A percentile compares a stretch with the other conserved stretches of the same genome.
phyloP scores from a whole-genome alignment of 83 land plant genomes.

The Diphasiastrum complanatum region DNA sequence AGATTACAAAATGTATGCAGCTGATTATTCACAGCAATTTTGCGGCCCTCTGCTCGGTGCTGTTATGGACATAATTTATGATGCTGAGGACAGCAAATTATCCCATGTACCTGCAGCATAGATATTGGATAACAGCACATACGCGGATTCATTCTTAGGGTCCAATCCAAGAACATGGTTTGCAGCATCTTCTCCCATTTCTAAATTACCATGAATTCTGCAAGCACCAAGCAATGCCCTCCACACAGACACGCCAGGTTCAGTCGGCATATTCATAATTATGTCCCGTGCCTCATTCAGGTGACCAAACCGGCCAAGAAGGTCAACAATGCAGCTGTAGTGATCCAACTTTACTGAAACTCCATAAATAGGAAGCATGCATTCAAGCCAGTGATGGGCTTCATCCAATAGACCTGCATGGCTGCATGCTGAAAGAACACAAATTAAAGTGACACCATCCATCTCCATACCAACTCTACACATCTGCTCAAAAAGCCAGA shows the following conservation, averaged over 20 bases:
- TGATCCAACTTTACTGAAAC: conserved; percentile 38
- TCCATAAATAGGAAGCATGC: conserved; percentile 34
- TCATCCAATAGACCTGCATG: conserved; percentile 34
- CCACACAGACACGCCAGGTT: conserved; percentile 42
- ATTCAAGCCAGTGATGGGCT: conserved; percentile 25
- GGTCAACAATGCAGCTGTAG: conserved; percentile 49
- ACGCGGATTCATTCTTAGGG: conserved; percentile 40
- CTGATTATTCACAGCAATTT: too few relatives aligned
- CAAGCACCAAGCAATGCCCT: conserved; percentile 55
- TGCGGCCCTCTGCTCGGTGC: too few relatives aligned
- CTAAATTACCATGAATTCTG: conserved; percentile 39
- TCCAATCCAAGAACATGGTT: conserved; percentile 40
- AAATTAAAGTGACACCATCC: conserved; percentile 41
- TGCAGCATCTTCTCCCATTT: conserved; percentile 36
- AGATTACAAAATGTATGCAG: too few relatives aligned
- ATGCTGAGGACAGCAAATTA: too few relatives aligned
- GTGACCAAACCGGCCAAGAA: conserved; percentile 40
- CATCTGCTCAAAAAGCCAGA: conserved; percentile 39
- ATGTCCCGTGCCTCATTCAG: conserved; percentile 40
- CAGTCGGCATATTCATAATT: conserved; percentile 39
- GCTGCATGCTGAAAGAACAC: conserved; percentile 51
- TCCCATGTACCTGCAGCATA: conserved; percentile 32
- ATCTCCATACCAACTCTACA: conserved; percentile 23
- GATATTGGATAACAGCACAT: conserved; percentile 37
- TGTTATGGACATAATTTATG: too few relatives aligned